Percentiles rank a stretch among this genome's conserved stretches.
Conservation (phyloP, 305 asterid species). For the Fraxinus platypoda region DNA sequence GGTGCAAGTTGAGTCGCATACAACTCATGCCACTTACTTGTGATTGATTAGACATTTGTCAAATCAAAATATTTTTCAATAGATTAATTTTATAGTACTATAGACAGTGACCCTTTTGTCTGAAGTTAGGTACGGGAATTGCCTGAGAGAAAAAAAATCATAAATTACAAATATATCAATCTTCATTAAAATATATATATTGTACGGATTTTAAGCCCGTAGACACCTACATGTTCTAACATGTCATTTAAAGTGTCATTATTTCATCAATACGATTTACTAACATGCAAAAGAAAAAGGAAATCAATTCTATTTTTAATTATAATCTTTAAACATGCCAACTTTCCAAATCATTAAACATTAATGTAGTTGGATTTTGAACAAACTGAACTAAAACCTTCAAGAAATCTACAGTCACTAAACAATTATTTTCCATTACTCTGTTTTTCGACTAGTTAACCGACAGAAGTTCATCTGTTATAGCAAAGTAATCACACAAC, state of each 20-base stretch:
- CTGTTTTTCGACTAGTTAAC: not conserved
- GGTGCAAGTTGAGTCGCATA: not conserved
- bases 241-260: not conserved
- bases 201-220: not conserved
- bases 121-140: not conserved
- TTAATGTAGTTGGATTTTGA: not conserved
- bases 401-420: not conserved
- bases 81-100: not conserved
- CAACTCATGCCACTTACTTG: not conserved
- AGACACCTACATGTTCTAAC: not conserved
- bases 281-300: not conserved
- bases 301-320: no score
- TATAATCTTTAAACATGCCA: no score
- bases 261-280: not conserved
- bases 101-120: not conserved
- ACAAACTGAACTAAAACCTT: not conserved
- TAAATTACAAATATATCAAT: not conserved
- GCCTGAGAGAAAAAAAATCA: not conserved
- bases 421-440: not conserved
- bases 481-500: not conserved
- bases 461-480: not conserved
- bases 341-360: not conserved
- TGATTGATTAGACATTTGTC: not conserved
- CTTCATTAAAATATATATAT: not conserved
- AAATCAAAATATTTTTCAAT: not conserved